Base-by-base conservation (phyloP, 2,329 filamentous ascomycete genomes). In the Arthrobotrys musiformis region DNA sequence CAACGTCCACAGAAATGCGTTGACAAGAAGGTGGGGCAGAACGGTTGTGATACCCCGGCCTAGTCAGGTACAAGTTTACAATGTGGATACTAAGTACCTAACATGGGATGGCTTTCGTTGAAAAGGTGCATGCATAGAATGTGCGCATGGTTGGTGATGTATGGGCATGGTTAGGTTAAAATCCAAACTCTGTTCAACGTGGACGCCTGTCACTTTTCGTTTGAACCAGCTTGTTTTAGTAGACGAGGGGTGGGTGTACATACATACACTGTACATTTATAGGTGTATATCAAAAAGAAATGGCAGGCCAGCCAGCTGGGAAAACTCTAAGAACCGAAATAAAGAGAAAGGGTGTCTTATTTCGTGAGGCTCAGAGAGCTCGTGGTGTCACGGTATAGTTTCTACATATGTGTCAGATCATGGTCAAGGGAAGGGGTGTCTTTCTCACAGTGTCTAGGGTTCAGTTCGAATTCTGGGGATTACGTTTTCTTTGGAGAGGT, bases 181-280 rank as follows among this genome's bases (percentile, higher is more conserved):
- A 56, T 56, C 28, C 28, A 22, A 56, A 35, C 2, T 56, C n/a
- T 35, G 50, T 56, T 56, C 19, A 56, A 33, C 28, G 28, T 54
- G 50, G 15, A 56, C 4, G 17, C 17, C 11, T 56, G 50, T 56
- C n/a, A 15, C n/a, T 56, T 33, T 35, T 58, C 54, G 54, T 58
- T 9, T 24, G 19, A 26, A 58, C 44, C 24, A 67, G 60, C 69
- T 67, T 73, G 69, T 67, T 66, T 73, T 73, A 64, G 24, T 42
- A 66, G 46, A 63, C 60, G 68, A 63, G 28, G 22, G n/a, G 26
- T 9, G 8, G 26, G 37, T 61, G 56, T 15, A 15, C n/a, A 42
- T n/a, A n/a, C n/a, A n/a, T n/a, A n/a, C n/a, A n/a, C n/a, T n/a
- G n/a, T n/a, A n/a, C n/a, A n/a, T n/a, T 26, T 42, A 4, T 1